phyloP scores from a whole-genome alignment of 2,329 filamentous ascomycete genomes.

The Fusarium concolor region DNA sequence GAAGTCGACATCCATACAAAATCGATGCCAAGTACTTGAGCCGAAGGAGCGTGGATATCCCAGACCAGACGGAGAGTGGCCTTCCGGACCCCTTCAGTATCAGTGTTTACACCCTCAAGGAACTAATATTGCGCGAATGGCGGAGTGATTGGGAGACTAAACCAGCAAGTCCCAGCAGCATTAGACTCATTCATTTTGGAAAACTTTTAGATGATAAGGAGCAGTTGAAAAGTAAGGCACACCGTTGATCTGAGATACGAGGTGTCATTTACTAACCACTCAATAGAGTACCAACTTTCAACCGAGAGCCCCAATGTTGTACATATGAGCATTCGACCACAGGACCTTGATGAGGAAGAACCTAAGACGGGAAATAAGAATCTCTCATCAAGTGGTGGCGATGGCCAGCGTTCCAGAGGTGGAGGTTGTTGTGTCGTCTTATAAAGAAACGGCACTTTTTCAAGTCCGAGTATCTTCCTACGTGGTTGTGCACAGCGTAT shows the following conservation, averaged over 20 bases:
- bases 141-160: slow-evolving; percentile 89
- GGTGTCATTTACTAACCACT: slow-evolving; percentile 6
- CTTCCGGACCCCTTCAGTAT: slow-evolving; percentile 85
- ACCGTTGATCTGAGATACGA: background rate
- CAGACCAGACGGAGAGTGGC: slow-evolving; percentile 70
- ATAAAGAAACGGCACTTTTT: slow-evolving; percentile 48
- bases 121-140: slow-evolving; percentile 94
- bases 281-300: slow-evolving; percentile 84
- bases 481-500: slow-evolving; percentile 7
- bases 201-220: slow-evolving; percentile 91
- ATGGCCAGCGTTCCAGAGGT: slow-evolving; percentile 56
- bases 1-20: slow-evolving; percentile 88
- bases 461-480: slow-evolving; percentile 13
- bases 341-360: slow-evolving; percentile 86
- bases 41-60: slow-evolving; percentile 82
- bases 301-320: slow-evolving; percentile 82
- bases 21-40: slow-evolving; percentile 88
- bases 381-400: slow-evolving; percentile 55
- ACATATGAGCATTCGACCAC: slow-evolving; percentile 93
- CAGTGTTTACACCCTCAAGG: slow-evolving; percentile 93
- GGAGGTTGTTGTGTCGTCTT: slow-evolving; percentile 65
- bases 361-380: slow-evolving; percentile 73
- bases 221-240: slow-evolving; percentile 78
- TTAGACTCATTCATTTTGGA: slow-evolving; percentile 91
- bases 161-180: slow-evolving; percentile 87